A percentile compares a stretch with the other conserved stretches of the same genome.
These are phyloP conservation scores for Gossypium rotundifolium DNA, from an alignment of 345 rosid species.

Conservation along the genomic window DNA sequence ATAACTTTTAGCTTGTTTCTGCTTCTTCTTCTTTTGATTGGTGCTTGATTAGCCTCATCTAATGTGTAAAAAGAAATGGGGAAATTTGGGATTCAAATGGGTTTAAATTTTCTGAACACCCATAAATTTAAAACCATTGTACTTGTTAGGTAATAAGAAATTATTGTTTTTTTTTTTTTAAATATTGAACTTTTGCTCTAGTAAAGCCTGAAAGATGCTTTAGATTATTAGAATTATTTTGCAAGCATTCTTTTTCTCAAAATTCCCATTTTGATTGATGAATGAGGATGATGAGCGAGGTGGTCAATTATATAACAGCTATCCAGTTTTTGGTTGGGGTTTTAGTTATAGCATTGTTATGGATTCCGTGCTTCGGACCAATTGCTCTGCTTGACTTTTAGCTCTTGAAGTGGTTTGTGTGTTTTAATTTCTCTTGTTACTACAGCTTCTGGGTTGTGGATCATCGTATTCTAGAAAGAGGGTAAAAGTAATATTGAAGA, in stretches of 20 bases:
- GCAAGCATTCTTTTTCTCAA: neutral
- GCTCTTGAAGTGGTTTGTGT: neutral
- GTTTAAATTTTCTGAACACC: neutral
- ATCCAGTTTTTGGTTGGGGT: neutral
- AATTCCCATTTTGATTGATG: neutral
- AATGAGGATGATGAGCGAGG: neutral
- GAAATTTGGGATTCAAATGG: neutral
- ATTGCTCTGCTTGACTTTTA: neutral
- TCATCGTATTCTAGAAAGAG: neutral
- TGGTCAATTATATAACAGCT: too few relatives aligned
- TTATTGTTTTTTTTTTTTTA: too few relatives aligned
- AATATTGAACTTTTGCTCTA: neutral
- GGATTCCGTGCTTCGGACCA: neutral
- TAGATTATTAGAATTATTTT: neutral
- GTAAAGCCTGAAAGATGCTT: neutral
- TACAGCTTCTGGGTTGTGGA: neutral
- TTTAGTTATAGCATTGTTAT: neutral
- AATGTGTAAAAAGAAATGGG: neutral
- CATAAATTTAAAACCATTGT: neutral
- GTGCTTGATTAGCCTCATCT: neutral
- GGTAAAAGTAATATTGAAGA: neutral
- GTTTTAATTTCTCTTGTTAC: neutral
- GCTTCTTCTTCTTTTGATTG: neutral
- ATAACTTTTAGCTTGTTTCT: neutral
- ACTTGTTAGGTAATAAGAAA: neutral